Base-by-base conservation (phyloP, 176 grass and related monocot species). In the Musa itinerans region DNA sequence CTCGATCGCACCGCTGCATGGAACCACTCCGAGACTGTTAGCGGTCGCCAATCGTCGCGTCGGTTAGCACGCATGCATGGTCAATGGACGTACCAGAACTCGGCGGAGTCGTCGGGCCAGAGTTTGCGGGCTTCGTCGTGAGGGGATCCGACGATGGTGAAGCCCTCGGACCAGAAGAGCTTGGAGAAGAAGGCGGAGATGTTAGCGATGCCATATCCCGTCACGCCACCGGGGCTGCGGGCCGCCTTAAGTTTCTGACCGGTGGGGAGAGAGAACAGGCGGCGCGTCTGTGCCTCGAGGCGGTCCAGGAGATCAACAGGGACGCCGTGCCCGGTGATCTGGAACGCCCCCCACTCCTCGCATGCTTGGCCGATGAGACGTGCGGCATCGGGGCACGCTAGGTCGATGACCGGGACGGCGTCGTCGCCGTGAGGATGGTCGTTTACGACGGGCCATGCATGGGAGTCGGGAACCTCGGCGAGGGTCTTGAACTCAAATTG, bases 121-220 rank as follows among this genome's bases (percentile, higher is more conserved):
- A 77, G 59, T 19, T 65, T 63, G 49, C 59, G 11, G 5, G 75
- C 75, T n/a, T 77, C 59, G 43, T 77, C 61, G 49, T 16, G 43
- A 1, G 75, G 61, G 12, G 75, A 77, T 19, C 75, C 75, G 21
- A 65, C 50, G 75, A 77, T 24, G 43, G 75, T 66, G 61, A 65
- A 77, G 12, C 75, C 75, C 59, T 77, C 75, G 6, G 75, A 77
- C 75, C 75, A 77, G 59, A 77, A 65, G 54, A 63, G 59, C 57
- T 77, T 77, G 2, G 59, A 51, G 75, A 77, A 77, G 61, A 77
- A 77, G 20, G 49, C 23, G 61, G 75, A 65, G 48, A 77, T 77
- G 48, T 14, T 9, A n/a, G 29, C 59, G 12, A 58, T 9, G 20
- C 75, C 75, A 43, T 77, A 77, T 43, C 75, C 75, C 10, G 43